A percentile compares a stretch with the other conserved stretches of the same genome.
Conservation (phyloP, 1,284 basidiomycete species). For the Ustilago tritici region DNA sequence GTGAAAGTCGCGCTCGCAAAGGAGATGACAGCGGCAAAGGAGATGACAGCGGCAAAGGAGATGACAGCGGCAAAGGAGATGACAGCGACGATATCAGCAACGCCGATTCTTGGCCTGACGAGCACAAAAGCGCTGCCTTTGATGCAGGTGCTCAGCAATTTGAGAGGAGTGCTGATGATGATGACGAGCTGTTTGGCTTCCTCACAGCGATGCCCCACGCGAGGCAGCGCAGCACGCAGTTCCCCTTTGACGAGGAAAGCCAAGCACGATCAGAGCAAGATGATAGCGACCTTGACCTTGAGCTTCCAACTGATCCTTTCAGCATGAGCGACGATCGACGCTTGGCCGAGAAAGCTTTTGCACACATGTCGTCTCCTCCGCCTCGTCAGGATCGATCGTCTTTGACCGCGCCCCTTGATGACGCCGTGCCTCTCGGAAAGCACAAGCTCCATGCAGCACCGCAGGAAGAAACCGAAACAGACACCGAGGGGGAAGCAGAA, state of each 20-base stretch:
- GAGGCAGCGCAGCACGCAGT: slow-evolving; percentile 7
- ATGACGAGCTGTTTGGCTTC: slow-evolving; percentile 43
- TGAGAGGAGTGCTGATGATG: neutral
- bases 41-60: too few relatives aligned
- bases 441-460: neutral
- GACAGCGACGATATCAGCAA: slow-evolving; percentile 3
- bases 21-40: neutral
- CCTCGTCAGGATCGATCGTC: neutral
- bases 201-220: slow-evolving; percentile 23
- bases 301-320: slow-evolving; percentile 16
- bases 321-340: slow-evolving; percentile 34
- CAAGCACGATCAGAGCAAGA: neutral
- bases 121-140: neutral
- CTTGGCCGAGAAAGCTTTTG: slow-evolving; percentile 34
- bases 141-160: neutral
- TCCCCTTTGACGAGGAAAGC: slow-evolving; percentile 1
- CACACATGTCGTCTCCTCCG: slow-evolving; percentile 32
- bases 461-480: neutral
- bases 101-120: slow-evolving; percentile 22
- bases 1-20: neutral
- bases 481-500: neutral
- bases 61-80: too few relatives aligned
- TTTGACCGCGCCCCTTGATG: neutral
- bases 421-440: neutral
- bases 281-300: slow-evolving; percentile 5